Evolutionary conservation across 768 basidiomycete genomes (phyloP), one percentile per base, ranked within the genome.

Genomic region (Lentinus brumalis): DNA sequence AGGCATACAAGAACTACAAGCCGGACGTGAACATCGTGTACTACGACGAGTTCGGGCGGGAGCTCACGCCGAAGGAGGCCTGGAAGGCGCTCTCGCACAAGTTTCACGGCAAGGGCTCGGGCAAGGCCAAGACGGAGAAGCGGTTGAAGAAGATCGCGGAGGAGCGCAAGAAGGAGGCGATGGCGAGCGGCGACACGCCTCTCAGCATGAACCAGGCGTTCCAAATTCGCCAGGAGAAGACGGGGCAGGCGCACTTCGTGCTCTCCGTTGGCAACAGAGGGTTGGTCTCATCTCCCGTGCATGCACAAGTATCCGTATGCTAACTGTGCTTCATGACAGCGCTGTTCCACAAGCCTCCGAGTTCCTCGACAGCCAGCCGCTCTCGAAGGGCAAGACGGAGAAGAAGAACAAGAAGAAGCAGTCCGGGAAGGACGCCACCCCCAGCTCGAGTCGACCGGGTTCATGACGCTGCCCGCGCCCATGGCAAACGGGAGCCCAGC

Each of bases 51-150:
- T 93, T 94, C 71, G 97, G 97, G 50, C 83, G 97, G 41, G 72
- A 82, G 59, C 77, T 95, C 72, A 92, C 92, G 26, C 88, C 88
- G 18, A 98, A 98, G 80, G 97, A 99, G 78, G 96, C 96, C 5
- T 98, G 96, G 96, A 98, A 98, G 77, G 93, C 94, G 16, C 78
- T 99, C 45, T 95, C 92, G 46, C 97, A 99, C 74, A 92, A 93
- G 71, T 98, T 99, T 86, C 97, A 99, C 67, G 97, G 97, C 39
- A 98, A 98, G 75, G 94, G 94, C 2, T 92, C 92, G 1, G 97
- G 97, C 11, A 92, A 89, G 78, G 92, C 91, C 86, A 98, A 98
- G 83, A 95, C 90, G 26, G 96, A 98, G 81, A 98, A 98, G 74
- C 83, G 94, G 62, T 70, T 98, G 65, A 95, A 96, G 84, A 95